Evolutionary conservation across 192 early-diverging fungal species (phyloP), one percentile per base, ranked within the genome.

Genomic region (Umbelopsis sp.): DNA sequence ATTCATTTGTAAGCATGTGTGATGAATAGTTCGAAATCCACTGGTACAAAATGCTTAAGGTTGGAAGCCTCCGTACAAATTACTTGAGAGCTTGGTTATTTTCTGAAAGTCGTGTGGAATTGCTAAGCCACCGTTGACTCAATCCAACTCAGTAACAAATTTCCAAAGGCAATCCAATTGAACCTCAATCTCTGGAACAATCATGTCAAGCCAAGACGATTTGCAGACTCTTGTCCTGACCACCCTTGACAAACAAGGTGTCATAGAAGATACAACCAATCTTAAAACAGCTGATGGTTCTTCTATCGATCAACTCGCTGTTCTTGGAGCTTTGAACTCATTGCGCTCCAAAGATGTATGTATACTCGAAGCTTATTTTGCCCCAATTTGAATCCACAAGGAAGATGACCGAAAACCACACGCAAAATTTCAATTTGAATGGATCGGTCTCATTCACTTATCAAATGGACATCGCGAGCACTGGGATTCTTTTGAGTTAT

Each of bases 281-380:
- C 79, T 95, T 51, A 81, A 77, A 68, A 72, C 81, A 43, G 56
- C 56, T 62, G 83, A 87, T 78, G 91, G 86, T 43, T 66, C 83
- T 2, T 47, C 85, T 22, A 83, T 91, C 75, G 88, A 91, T 68
- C 89, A 93, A 78, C 80, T 87, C 8, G 78, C 81, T 21, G 71
- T 96, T 38, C 83, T 95, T 36, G 95, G 93, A 68, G 92, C 92
- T 12, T 84, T 98, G 54, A 97, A 96, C 81, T 88, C 84, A 54
- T 86, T 98, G 45, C 86, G 87, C 73, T 89, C 86, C 78, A 90
- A 94, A 78, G 94, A 97, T 81, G 94, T 98, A 89, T 56, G 73
- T 41, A 32, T 32, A 26, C 26, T 34, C 14, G 17, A 32, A 22
- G 1, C 17, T 17, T 14, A 32, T 17, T 12, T 26, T 17, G 4